Conservation (phyloP, 805 yeast species). For the Yamadazyma phyllophila region DNA sequence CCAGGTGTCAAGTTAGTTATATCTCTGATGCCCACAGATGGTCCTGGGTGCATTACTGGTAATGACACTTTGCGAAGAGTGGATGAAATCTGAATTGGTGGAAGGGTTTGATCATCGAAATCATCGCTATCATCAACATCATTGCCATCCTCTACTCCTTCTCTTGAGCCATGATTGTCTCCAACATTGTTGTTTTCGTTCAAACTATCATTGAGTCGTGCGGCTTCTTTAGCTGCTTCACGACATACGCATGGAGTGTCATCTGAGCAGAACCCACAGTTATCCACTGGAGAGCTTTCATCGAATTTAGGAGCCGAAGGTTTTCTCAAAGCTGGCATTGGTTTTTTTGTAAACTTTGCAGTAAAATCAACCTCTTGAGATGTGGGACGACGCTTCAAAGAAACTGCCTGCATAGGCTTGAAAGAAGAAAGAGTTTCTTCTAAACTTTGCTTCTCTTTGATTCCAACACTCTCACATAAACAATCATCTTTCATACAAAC, state of each 20-base stretch:
- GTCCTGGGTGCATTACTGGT: constrained; percentile 66
- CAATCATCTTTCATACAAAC: constrained; percentile 70
- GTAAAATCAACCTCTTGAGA: constrained; percentile 57
- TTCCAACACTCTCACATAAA: constrained; percentile 56
- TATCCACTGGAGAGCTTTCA: constrained; percentile 56
- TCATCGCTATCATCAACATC: constrained; percentile 27
- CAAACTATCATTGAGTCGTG: constrained; percentile 30
- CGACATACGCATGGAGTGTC: constrained; percentile 91
- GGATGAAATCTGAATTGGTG: constrained; percentile 35
- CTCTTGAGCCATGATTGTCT: constrained; percentile 1
- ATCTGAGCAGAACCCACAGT: constrained; percentile 93
- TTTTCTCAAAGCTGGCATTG: constrained; percentile 38
- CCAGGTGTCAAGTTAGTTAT: constrained; percentile 40
- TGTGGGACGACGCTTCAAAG: constrained; percentile 40
- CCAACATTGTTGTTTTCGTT: constrained; percentile 8
- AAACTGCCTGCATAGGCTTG: constrained; percentile 66
- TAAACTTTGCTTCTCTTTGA: constrained; percentile 26
- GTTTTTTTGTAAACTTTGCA: constrained; percentile 34
- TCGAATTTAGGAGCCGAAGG: constrained; percentile 25
- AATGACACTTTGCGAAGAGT: constrained; percentile 38
- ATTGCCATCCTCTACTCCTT: constrained; percentile 14
- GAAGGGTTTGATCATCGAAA: constrained; percentile 32
- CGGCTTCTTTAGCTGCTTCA: constrained; percentile 62
- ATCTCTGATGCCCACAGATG: constrained; percentile 51
- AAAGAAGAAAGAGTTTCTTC: constrained; percentile 42